Evolutionary conservation across 345 rosid species (phyloP), one percentile per base, ranked within the genome.

Genomic region (Conringia planisiliqua): DNA sequence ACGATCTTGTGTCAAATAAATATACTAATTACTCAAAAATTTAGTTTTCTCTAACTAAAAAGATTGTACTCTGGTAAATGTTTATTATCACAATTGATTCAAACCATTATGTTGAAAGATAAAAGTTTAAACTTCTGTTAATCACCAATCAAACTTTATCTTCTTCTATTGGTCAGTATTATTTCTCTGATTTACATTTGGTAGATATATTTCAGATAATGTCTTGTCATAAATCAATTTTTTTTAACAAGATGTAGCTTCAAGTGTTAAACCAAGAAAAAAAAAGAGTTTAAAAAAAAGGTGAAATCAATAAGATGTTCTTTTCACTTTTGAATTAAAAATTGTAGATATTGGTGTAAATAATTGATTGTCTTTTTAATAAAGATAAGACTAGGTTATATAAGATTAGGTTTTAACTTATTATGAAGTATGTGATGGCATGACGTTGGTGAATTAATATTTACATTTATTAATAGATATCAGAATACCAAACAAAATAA

Each of bases 361-460:
- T 61, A 60, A 57, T 36, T 66, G 51, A 44, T 17, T 26, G 11
- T 36, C 47, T 13, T 59, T 74, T 60, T 10, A 10, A 16, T 22
- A 42, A 62, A 76, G 64, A 54, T 76, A 62, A 62, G 60, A 35
- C 43, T 44, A 69, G 47, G 68, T 68, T 50, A 66, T 50, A 66
- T n/a, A 51, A 68, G 79, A 17, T 68, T 61, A 69, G 75, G 75
- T 70, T 63, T 54, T 33, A 27, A 26, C 33, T 44, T 62, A 47
- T 35, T 63, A 4, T 47, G 55, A 77, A 44, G 27, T 55, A 69
- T 44, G 70, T 5, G 35, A 76, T 54, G 48, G 62, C 62, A 64
- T 77, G 81, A 71, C 81, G 76, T 48, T 65, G 16, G 71, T 46
- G 11, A 22, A 71, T 47, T 38, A 46, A 36, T 48, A 60, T 36